Percentiles rank a stretch among this genome's conserved stretches.
Evolutionary conservation across 805 yeast species (phyloP).

Genomic region (Candida ovalis): DNA sequence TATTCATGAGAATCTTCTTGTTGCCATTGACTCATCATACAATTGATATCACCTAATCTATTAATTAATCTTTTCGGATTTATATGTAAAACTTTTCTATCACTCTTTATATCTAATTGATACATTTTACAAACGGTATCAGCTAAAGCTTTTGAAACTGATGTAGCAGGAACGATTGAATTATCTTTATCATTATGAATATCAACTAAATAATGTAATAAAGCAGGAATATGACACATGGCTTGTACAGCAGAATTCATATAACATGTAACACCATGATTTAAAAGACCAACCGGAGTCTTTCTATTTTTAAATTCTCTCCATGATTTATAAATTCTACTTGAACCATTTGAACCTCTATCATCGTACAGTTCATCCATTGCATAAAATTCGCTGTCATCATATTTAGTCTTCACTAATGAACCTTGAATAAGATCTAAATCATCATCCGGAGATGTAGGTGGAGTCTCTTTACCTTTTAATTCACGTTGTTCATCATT

Average conservation of each 20-base stretch:
- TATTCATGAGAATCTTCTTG: conserved; percentile 98
- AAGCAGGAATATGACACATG: conserved; percentile 84
- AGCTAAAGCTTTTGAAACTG: conserved; percentile 65
- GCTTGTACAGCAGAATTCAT: conserved; percentile 95
- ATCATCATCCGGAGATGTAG: conserved; percentile 34
- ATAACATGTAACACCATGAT: conserved; percentile 95
- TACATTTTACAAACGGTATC: conserved; percentile 69
- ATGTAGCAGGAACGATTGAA: conserved; percentile 42
- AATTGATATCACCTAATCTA: conserved; percentile 77
- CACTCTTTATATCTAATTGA: conserved; percentile 43
- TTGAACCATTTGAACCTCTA: conserved; percentile 58
- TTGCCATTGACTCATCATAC: conserved; percentile 97
- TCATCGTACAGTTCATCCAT: conserved; percentile 57
- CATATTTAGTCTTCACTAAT: conserved; percentile 17
- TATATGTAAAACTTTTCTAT: conserved; percentile 43
- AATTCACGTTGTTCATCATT: conserved; percentile 23
- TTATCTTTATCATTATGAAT: conserved; percentile 52
- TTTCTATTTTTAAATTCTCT: conserved; percentile 42
- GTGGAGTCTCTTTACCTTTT: conserved; percentile 26
- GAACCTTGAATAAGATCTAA: conserved; percentile 14
- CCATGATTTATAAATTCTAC: conserved; percentile 71
- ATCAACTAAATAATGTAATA: conserved; percentile 76
- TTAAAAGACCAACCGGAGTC: conserved; percentile 72
- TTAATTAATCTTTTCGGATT: conserved; percentile 74
- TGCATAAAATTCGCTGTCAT: conserved; percentile 45